Conservation (phyloP, 441 rosid species). For the Biscutella laevigata region DNA sequence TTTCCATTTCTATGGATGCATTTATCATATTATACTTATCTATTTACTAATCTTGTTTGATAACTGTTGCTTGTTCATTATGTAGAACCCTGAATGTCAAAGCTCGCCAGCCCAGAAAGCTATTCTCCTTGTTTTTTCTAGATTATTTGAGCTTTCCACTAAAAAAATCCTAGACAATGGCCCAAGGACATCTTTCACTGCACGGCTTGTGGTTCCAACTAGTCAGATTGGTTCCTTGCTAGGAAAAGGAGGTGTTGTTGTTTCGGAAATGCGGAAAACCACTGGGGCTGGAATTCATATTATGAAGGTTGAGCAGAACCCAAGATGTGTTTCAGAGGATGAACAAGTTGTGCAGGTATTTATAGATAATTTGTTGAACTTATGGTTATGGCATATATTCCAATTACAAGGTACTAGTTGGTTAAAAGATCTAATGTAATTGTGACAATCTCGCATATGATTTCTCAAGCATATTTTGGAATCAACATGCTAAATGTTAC, state of each 20-base stretch:
- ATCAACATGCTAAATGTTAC: constrained; percentile 1
- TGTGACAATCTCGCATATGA: constrained; percentile 8
- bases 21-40: constrained; percentile 4
- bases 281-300: constrained; percentile 59
- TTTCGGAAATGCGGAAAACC: constrained; percentile 70
- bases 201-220: constrained; percentile 74
- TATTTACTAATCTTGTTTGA: constrained; percentile 4
- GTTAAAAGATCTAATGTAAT: neutral
- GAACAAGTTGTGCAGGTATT: constrained; percentile 86
- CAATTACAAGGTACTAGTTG: neutral
- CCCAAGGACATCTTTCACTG: constrained; percentile 37
- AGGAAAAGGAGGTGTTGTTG: constrained; percentile 79
- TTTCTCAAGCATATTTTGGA: neutral
- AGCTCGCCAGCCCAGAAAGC: constrained; percentile 80
- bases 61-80: constrained; percentile 27
- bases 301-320: constrained; percentile 47
- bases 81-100: constrained; percentile 55
- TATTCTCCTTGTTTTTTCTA: constrained; percentile 57
- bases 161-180: constrained; percentile 48
- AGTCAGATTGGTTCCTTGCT: constrained; percentile 79
- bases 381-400: constrained; percentile 3
- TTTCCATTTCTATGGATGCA: constrained; percentile 7
- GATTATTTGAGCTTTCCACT: constrained; percentile 48
- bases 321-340: constrained; percentile 55
- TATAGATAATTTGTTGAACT: neutral